Base-by-base conservation (phyloP, 2,329 filamentous ascomycete species). In the Monosporascus sp. region DNA sequence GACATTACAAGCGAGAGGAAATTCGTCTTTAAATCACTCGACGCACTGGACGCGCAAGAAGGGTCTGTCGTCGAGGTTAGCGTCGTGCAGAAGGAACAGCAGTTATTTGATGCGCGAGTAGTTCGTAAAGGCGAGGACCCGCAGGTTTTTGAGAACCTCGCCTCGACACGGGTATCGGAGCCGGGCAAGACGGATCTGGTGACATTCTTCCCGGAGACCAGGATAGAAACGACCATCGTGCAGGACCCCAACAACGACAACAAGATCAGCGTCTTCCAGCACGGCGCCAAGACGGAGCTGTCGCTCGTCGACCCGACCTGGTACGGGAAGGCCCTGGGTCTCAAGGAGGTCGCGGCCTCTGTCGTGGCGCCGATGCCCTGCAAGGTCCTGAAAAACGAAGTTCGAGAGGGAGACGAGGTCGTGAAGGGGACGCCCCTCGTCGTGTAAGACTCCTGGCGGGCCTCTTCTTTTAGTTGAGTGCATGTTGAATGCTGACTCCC, bases 321-420 rank as follows among this genome's bases (percentile, higher is more conserved):
- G 91, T 87, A 88, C 54, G 89, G 91, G 63, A 93, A 95, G 72
- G 91, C 91, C 0, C 77, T 97, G 7, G 92, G 93, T 0, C 74
- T 89, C 57, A 92, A 90, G 68, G 90, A 96, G 65, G 80, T 81
- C 0, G 79, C 85, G 7, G 92, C 93, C 55, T 94, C 88, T 51
- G 91, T 97, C 1, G 79, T 89, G 24, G 91, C 94, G 22, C 94
- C 94, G 0, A 99, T 99, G 94, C 94, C 94, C 2, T 97, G 94
- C 74, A 97, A 97, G 74, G 87, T 99, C 26, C 74, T 99, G 57
- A 85, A 90, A 60, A 94, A 97, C 48, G 89, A 96, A 70, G 91
- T 97, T 0, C 74, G 79, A 28, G 91, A 91, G 62, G 94, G 94
- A 0, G 84, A 96, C 58, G 73, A 72, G 47, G 94, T 99, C 17